phyloP scores from a whole-genome alignment of 1,284 basidiomycete genomes.

The Gymnopus androsaceus region DNA sequence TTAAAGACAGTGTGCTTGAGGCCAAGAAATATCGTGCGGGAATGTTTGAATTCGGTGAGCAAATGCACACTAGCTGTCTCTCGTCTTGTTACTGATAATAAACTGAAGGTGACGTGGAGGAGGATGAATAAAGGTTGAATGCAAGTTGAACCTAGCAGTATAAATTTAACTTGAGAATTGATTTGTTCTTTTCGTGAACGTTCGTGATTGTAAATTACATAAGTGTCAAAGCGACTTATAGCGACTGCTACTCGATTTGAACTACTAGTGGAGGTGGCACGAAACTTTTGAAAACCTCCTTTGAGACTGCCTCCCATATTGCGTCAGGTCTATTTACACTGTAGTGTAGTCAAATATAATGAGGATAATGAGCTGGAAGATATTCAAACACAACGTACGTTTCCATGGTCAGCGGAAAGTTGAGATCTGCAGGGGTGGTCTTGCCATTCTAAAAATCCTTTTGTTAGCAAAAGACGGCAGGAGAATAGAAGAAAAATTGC shows the following conservation, averaged over 20 bases:
- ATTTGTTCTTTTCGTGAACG: too few relatives aligned
- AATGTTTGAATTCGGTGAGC: slow-evolving; percentile 90
- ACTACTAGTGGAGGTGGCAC: neutral
- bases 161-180: too few relatives aligned
- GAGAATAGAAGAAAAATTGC: neutral
- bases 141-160: neutral
- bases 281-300: slow-evolving; percentile 19
- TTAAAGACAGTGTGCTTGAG: slow-evolving; percentile 60
- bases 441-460: slow-evolving; percentile 53
- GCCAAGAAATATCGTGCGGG: slow-evolving; percentile 80
- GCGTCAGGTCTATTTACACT: slow-evolving; percentile 50
- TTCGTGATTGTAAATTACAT: too few relatives aligned
- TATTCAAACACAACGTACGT: slow-evolving; percentile 39
- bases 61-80: too few relatives aligned
- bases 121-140: slow-evolving; percentile 51
- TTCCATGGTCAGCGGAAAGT: slow-evolving; percentile 48
- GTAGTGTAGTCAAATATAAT: neutral
- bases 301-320: slow-evolving; percentile 48
- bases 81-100: too few relatives aligned
- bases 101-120: slow-evolving; percentile 66
- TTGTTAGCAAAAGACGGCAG: neutral
- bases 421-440: slow-evolving; percentile 54
- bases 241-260: neutral
- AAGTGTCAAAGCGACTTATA: neutral
- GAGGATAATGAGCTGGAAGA: neutral